Evolutionary conservation across 1,139 yeast genomes (phyloP).

Genomic region (Pichia sp.): DNA sequence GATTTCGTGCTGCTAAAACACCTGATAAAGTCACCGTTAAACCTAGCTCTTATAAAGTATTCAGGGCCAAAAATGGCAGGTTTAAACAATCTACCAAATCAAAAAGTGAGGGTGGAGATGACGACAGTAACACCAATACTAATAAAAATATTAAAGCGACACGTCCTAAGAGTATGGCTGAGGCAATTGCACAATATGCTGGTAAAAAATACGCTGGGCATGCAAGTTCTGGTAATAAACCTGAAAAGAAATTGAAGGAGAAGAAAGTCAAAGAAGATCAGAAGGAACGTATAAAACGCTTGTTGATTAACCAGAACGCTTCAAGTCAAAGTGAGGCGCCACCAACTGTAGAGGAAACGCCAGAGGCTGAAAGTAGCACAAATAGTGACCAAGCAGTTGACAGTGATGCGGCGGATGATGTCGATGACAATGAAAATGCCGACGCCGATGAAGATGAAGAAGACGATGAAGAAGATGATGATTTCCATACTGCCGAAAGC

Average conservation of each 20-base stretch:
- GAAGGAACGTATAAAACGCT: conserved; percentile 10
- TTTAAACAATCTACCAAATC: conserved; percentile 5
- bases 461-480: conserved; percentile 13
- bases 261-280: conserved; percentile 4
- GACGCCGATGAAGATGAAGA: conserved; percentile 17
- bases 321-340: too few relatives aligned
- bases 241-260: too few relatives aligned
- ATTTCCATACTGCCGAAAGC: conserved; percentile 2
- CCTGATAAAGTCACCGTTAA: conserved; percentile 31
- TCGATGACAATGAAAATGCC: conserved; percentile 14
- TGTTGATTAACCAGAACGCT: conserved; percentile 10
- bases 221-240: conserved; percentile 27
- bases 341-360: too few relatives aligned
- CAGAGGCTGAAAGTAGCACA: background rate
- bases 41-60: conserved; percentile 38
- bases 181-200: conserved; percentile 54
- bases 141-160: conserved; percentile 8
- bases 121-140: background rate
- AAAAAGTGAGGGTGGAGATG: conserved; percentile 1
- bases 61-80: conserved; percentile 19
- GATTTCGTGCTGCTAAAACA: conserved; percentile 39
- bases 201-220: conserved; percentile 42
- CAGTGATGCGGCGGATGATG: conserved; percentile 12
- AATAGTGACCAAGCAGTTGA: conserved; percentile 15
- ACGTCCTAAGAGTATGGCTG: conserved; percentile 50